Base-by-base conservation (phyloP, 345 rosid genomes). In the Kandelia obovata region DNA sequence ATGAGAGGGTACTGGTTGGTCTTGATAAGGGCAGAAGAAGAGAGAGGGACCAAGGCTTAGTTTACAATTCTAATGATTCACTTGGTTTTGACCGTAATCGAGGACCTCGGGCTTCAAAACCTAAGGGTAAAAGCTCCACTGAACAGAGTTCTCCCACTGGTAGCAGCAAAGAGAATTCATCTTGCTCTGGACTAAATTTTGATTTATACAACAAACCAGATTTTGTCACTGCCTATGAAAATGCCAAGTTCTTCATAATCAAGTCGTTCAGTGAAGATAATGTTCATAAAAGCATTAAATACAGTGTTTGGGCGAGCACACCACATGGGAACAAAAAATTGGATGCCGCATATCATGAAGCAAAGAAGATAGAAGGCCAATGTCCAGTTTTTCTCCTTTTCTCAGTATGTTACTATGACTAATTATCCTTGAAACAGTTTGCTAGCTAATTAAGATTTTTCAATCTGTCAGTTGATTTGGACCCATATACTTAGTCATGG, bases 191-290 rank as follows among this genome's bases (percentile, higher is more conserved):
- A 30, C 58, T 75, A 64, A 75, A 80, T 65, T 73, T 71, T 62
- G 81, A 76, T 67, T 57, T 78, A 62, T 83, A 76, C 73, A 87
- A 85, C 78, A 67, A 21, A 56, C 79, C 78, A 56, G 87, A 82
- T 47, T 87, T 89, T 77, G 73, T 73, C 66, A 83, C 82, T 19
- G 85, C 84, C 52, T 83, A 89, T 57, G 78, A 78, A 77, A 76
- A 79, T 73, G 92, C 88, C 66, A 89, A 79, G 79, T 87, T 84
- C 78, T 89, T 87, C 65, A 71, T 89, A 61, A 85, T 89, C 71
- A 89, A 89, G 80, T 89, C 95, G 57, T 89, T 89, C 72, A 89
- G 92, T 72, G 95, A 89, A 76, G 95, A 89, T 79, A 87, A 89
- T 75, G 85, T 89, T 64, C 95, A 89, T 75, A 85, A 83, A 78